Evolutionary conservation across 768 basidiomycete species (phyloP).

Genomic region (Coprinopsis marcescibilis): DNA sequence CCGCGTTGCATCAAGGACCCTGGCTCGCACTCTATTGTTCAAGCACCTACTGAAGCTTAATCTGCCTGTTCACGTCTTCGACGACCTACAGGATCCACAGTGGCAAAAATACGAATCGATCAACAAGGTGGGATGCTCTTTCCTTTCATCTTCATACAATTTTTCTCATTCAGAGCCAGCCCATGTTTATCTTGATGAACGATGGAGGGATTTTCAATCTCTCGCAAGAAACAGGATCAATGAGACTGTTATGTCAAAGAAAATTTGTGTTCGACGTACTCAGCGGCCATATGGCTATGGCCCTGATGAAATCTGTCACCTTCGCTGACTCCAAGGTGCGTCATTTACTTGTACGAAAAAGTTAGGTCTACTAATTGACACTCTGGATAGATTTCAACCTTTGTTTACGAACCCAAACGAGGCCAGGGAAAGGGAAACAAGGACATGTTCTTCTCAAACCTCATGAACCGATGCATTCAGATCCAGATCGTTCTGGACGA

Average conservation of each 20-base stretch:
- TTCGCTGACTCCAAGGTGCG: conserved; percentile 61
- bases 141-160: neutral
- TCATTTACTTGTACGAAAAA: neutral
- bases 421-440: neutral
- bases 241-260: conserved; percentile 38
- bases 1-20: conserved; percentile 37
- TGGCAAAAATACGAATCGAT: conserved; percentile 43
- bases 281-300: conserved; percentile 42
- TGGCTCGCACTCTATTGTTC: conserved; percentile 49
- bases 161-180: conserved; percentile 28
- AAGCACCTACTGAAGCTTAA: conserved; percentile 39
- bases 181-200: conserved; percentile 60
- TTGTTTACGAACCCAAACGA: conserved; percentile 39
- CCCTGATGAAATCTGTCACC: conserved; percentile 46
- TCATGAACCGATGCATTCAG: neutral
- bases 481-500: neutral
- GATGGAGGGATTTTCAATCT: conserved; percentile 38
- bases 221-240: conserved; percentile 15
- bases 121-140: conserved; percentile 30
- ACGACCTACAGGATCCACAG: conserved; percentile 34
- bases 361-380: neutral
- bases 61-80: conserved; percentile 42
- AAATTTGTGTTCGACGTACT: conserved; percentile 45
- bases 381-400: conserved; percentile 47
- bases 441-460: neutral